Conservation (phyloP, 257 asterid genomes). For the Penstemon eatonii region DNA sequence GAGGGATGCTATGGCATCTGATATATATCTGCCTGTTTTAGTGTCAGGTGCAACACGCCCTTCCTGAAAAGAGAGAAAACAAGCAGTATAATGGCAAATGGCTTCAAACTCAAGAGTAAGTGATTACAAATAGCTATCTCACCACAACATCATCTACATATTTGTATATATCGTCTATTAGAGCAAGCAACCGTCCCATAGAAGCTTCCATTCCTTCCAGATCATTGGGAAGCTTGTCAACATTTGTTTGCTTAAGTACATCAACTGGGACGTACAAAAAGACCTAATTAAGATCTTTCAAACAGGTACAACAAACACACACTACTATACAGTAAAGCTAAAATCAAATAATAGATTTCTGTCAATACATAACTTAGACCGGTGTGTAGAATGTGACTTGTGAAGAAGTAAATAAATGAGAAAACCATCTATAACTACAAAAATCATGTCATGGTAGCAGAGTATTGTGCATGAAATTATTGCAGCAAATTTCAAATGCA, state of each 20-base stretch:
- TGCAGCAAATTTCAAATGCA: no score
- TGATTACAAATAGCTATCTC: constrained; percentile 37
- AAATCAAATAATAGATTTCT: neutral
- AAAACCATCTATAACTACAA: neutral
- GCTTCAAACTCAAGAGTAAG: constrained; percentile 27
- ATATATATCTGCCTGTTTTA: constrained; percentile 66
- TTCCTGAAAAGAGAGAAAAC: constrained; percentile 48
- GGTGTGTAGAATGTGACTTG: neutral
- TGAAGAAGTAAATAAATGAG: neutral
- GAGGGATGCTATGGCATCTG: constrained; percentile 66
- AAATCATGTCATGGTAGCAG: neutral
- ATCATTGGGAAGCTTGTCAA: constrained; percentile 89
- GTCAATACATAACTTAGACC: neutral
- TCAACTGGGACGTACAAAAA: constrained; percentile 56
- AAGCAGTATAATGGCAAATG: neutral
- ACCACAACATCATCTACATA: constrained; percentile 97
- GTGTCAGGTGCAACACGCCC: constrained; percentile 69
- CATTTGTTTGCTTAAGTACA: constrained; percentile 72
- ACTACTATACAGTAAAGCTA: neutral
- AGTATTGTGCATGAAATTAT: neutral
- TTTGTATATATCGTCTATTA: constrained; percentile 77
- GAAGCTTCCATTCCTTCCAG: constrained; percentile 96
- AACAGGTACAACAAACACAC: constrained; percentile 9
- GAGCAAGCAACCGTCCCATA: constrained; percentile 81
- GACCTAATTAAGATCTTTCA: constrained; percentile 16